A percentile compares a stretch with the other conserved stretches of the same genome.
Evolutionary conservation across 139 green algal genomes (phyloP).

Genomic region (Chloropicon primus): DNA sequence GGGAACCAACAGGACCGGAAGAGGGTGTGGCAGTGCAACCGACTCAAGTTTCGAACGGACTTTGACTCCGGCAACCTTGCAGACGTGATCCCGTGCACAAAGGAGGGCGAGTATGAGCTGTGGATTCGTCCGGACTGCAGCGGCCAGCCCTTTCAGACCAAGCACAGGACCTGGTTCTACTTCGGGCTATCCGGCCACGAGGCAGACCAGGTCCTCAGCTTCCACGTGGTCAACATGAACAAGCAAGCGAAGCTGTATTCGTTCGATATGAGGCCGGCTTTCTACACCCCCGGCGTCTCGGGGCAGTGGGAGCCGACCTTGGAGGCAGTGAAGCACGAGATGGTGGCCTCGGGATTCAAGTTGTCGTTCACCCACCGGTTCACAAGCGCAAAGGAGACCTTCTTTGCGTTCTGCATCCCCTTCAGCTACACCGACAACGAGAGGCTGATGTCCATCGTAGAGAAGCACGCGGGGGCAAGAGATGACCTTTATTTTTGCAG

Average conservation of each 20-base stretch:
- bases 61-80: background rate
- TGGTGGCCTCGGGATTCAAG: conserved; percentile 30
- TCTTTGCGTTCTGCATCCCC: conserved; percentile 39
- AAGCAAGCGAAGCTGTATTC: conserved; percentile 32
- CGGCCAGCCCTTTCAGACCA: conserved; percentile 14
- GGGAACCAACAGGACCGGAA: background rate
- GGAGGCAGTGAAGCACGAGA: background rate
- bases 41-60: background rate
- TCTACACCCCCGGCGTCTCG: background rate
- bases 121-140: conserved; percentile 25
- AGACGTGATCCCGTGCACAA: background rate
- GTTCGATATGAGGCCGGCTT: conserved; percentile 13
- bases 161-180: conserved; percentile 36
- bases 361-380: conserved; percentile 33
- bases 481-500: background rate
- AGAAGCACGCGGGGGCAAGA: background rate
- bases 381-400: conserved; percentile 25
- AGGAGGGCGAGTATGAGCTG: conserved; percentile 21
- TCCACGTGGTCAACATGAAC: conserved; percentile 36
- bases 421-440: conserved; percentile 29
- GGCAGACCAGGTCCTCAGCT: conserved; percentile 4
- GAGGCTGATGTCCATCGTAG: background rate
- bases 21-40: background rate
- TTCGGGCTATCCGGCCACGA: conserved; percentile 20
- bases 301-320: background rate